Percentiles rank a stretch among this genome's conserved stretches.
Evolutionary conservation across 1,284 basidiomycete genomes (phyloP).

Genomic region (Serendipita sp.): DNA sequence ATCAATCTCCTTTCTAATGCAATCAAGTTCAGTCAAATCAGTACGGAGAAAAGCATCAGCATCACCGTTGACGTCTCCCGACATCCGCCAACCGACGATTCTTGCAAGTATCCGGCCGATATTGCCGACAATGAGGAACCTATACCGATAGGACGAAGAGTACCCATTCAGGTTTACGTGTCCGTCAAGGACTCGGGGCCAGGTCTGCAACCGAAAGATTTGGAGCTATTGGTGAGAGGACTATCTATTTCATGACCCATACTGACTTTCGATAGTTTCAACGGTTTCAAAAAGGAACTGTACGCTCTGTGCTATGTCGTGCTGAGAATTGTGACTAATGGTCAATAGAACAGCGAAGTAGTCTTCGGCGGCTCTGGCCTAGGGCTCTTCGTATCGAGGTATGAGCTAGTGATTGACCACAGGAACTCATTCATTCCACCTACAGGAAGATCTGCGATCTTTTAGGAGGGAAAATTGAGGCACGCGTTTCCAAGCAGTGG

Average conservation of each 20-base stretch:
- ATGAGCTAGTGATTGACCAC: not conserved
- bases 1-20: slow-evolving; percentile 3
- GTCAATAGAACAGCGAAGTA: not conserved
- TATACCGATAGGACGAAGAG: not conserved
- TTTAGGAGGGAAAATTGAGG: slow-evolving; percentile 20
- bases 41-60: not conserved
- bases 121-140: not conserved
- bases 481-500: slow-evolving; percentile 7
- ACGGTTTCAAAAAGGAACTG: slow-evolving; percentile 2
- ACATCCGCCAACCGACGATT: not conserved
- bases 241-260: not conserved
- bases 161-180: not conserved
- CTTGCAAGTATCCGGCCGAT: not conserved
- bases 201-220: not conserved
- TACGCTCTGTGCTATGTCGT: not conserved
- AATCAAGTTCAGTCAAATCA: not conserved
- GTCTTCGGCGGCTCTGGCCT: not conserved
- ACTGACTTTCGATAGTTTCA: not conserved
- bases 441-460: slow-evolving; percentile 19
- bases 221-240: not conserved
- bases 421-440: slow-evolving; percentile 15
- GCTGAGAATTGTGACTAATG: too few relatives aligned
- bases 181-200: not conserved
- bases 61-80: not conserved
- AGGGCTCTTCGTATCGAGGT: slow-evolving; percentile 1